phyloP scores from a whole-genome alignment of 805 yeast genomes.

The Candida suzukii region DNA sequence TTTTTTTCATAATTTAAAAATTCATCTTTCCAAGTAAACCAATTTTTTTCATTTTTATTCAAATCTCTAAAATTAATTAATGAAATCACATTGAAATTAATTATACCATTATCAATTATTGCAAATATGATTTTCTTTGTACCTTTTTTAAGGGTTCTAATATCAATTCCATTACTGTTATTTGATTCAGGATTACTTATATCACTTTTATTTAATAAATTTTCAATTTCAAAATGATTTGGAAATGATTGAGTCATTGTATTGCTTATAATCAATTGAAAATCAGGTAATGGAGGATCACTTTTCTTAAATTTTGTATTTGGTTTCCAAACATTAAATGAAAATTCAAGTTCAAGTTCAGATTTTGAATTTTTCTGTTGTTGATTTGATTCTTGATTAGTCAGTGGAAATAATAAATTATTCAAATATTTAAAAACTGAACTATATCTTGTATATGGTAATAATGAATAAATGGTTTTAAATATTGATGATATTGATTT shows the following conservation, averaged over 20 bases:
- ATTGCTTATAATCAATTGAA: slow-evolving; percentile 55
- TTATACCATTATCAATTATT: slow-evolving; percentile 65
- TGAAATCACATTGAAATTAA: slow-evolving; percentile 53
- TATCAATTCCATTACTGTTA: slow-evolving; percentile 38
- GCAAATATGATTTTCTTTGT: slow-evolving; percentile 47
- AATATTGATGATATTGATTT: too few species aligned
- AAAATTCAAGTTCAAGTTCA: slow-evolving; percentile 23
- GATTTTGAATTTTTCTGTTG: slow-evolving; percentile 3
- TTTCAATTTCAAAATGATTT: slow-evolving; percentile 29
- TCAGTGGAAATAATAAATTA: slow-evolving; percentile 1
- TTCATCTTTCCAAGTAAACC: slow-evolving; percentile 22
- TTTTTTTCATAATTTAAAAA: slow-evolving; percentile 7
- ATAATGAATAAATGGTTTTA: neutral
- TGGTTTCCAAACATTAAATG: slow-evolving; percentile 83
- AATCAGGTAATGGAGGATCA: slow-evolving; percentile 67
- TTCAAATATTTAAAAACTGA: slow-evolving; percentile 12
- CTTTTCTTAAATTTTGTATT: slow-evolving; percentile 61
- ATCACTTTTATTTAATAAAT: slow-evolving; percentile 7
- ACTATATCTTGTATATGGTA: neutral
- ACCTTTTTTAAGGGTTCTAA: neutral
- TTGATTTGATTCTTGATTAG: too few species aligned
- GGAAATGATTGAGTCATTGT: slow-evolving; percentile 41
- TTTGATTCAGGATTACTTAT: slow-evolving; percentile 32
- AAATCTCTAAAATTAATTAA: slow-evolving; percentile 37
- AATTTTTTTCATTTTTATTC: slow-evolving; percentile 5